These are phyloP conservation scores for Coemansia sp. DNA, from an alignment of 192 early-diverging fungal species.

Conservation along the genomic window DNA sequence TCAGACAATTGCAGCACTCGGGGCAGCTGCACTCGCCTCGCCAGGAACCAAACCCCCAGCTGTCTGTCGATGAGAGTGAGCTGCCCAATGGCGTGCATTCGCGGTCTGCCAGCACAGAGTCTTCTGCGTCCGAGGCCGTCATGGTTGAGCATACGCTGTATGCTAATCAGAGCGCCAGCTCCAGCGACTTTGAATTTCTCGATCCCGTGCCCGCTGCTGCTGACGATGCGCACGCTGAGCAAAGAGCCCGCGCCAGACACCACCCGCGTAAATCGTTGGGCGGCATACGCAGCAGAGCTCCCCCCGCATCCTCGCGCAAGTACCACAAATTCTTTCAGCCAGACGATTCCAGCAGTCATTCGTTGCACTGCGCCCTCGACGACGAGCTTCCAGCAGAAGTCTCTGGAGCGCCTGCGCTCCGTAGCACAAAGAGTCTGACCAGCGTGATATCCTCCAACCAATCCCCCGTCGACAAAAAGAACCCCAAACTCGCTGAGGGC, in stretches of 20 bases:
- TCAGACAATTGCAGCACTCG: slow-evolving; percentile 3
- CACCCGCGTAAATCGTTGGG: slow-evolving; percentile 18
- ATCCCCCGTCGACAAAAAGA: background rate
- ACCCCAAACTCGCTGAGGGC: background rate
- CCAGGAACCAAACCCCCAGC: background rate
- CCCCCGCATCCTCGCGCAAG: slow-evolving; percentile 19
- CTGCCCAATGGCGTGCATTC: background rate
- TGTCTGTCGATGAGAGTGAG: background rate
- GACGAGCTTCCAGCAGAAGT: background rate
- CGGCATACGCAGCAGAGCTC: slow-evolving; percentile 33
- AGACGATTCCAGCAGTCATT: background rate
- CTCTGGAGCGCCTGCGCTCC: background rate
- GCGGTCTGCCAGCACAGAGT: slow-evolving; percentile 3
- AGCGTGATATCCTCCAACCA: background rate
- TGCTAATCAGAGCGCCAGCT: slow-evolving; percentile 12
- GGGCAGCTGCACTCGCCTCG: background rate
- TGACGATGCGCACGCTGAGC: background rate
- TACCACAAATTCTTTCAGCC: slow-evolving; percentile 16
- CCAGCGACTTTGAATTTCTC: slow-evolving; percentile 21
- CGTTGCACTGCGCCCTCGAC: slow-evolving; percentile 13
- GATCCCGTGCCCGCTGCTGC: slow-evolving; percentile 21
- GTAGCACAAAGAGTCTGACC: slow-evolving; percentile 9
- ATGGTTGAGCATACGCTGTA: slow-evolving; percentile 2
- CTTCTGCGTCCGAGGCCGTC: background rate
- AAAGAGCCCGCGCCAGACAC: background rate